Conservation (phyloP, 768 basidiomycete genomes). For the Mycena metata region DNA sequence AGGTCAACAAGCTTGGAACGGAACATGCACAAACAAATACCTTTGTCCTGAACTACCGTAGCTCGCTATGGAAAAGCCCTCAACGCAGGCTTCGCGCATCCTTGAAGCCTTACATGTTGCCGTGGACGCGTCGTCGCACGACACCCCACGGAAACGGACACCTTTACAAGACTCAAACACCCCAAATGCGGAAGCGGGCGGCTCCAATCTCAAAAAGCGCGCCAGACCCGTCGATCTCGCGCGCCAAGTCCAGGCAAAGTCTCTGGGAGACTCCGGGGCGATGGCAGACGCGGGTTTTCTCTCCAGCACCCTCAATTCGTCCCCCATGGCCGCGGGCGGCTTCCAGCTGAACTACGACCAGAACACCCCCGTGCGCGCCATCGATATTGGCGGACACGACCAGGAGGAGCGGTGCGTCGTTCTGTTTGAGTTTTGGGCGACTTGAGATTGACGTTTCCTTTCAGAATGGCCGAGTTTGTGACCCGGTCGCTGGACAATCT, state of each 20-base stretch:
- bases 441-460: background rate
- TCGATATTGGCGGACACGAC: conserved; percentile 72
- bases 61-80: conserved; percentile 25
- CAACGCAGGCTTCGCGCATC: conserved; percentile 30
- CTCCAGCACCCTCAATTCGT: conserved; percentile 35
- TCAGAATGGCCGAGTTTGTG: conserved; percentile 74
- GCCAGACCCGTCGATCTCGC: conserved; percentile 27
- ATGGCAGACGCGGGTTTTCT: conserved; percentile 40
- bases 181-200: conserved; percentile 20
- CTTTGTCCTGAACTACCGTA: conserved; percentile 12
- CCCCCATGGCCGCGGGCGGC: conserved; percentile 40
- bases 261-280: conserved; percentile 5
- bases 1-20: too few relatives aligned
- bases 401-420: conserved; percentile 62
- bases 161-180: conserved; percentile 23
- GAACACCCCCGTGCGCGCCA: conserved; percentile 60
- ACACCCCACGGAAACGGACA: background rate
- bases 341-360: conserved; percentile 66
- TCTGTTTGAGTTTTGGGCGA: background rate
- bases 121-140: background rate
- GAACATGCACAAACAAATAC: background rate
- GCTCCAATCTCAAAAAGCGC: conserved; percentile 33
- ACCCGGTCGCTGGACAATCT: conserved; percentile 70
- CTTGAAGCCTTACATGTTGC: conserved; percentile 22
- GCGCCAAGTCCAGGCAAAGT: conserved; percentile 27